Percentiles rank a stretch among this genome's conserved stretches.
These are phyloP conservation scores for Hericium alpestre DNA, from an alignment of 768 basidiomycete species.

Conservation along the genomic window DNA sequence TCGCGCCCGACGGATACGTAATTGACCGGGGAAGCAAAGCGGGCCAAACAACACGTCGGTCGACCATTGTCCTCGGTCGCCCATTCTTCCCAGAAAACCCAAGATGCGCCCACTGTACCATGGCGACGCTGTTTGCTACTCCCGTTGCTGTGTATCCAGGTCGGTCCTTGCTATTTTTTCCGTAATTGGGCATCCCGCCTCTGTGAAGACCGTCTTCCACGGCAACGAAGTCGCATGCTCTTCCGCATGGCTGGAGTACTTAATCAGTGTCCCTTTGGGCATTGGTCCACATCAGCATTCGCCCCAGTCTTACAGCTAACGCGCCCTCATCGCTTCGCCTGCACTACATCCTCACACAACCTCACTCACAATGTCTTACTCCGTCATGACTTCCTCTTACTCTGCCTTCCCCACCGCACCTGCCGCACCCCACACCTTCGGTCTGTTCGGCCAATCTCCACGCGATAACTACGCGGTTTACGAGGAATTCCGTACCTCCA, in stretches of 20 bases:
- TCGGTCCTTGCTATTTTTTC: neutral
- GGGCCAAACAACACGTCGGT: neutral
- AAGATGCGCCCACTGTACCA: neutral
- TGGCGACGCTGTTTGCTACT: neutral
- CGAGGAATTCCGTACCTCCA: slow-evolving; percentile 9
- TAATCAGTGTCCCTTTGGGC: neutral
- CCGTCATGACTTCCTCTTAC: slow-evolving; percentile 1
- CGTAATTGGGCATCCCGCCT: neutral
- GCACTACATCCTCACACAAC: neutral
- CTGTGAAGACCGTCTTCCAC: neutral
- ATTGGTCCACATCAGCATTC: neutral
- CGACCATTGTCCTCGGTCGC: neutral
- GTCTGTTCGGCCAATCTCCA: slow-evolving; percentile 11
- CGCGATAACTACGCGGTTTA: slow-evolving; percentile 14
- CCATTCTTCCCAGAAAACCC: neutral
- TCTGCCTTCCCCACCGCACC: slow-evolving; percentile 11
- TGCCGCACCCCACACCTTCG: slow-evolving; percentile 12
- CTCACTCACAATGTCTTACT: neutral
- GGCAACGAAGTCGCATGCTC: neutral
- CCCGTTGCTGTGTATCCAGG: slow-evolving; percentile 4
- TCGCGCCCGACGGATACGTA: too few species aligned
- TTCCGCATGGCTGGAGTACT: neutral
- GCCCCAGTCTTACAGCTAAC: neutral
- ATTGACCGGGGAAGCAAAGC: neutral
- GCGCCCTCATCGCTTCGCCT: slow-evolving; percentile 10